These are phyloP conservation scores for Pichia sp. DNA, from an alignment of 1,139 yeast genomes.

Conservation along the genomic window DNA sequence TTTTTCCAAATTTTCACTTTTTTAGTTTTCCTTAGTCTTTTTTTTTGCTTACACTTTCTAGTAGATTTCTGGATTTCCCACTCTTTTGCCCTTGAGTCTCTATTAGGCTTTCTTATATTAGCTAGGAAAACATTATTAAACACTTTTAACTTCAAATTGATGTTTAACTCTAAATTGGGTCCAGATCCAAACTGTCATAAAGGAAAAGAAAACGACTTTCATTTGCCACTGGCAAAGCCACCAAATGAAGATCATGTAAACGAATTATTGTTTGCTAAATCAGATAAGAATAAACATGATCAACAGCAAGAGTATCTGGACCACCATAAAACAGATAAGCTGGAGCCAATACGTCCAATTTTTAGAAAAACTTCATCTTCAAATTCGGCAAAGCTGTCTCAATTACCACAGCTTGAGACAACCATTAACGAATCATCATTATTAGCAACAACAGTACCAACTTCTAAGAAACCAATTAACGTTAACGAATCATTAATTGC, in stretches of 20 bases:
- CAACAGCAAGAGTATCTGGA: too few species aligned
- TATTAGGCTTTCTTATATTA: not conserved
- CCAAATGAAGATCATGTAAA: not conserved
- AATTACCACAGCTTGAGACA: conserved; percentile 22
- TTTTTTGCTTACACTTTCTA: not conserved
- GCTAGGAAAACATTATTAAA: too few species aligned
- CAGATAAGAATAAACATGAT: not conserved
- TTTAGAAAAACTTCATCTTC: conserved; percentile 6
- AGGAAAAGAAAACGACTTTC: not conserved
- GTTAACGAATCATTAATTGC: conserved; percentile 13
- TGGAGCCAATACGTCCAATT: conserved; percentile 10
- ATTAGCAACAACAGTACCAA: not conserved
- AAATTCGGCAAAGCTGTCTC: conserved; percentile 15
- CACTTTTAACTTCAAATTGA: not conserved
- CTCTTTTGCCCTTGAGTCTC: not conserved
- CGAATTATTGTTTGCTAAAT: not conserved
- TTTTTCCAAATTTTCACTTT: not conserved
- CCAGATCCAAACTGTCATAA: not conserved
- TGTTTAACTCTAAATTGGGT: not conserved
- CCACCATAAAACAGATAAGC: not conserved
- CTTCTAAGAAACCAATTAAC: conserved; percentile 2
- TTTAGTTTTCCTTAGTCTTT: not conserved
- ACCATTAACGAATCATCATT: not conserved
- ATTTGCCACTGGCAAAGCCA: not conserved
- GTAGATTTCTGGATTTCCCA: not conserved